Evolutionary conservation across 345 rosid species (phyloP), one percentile per base, ranked within the genome.

Genomic region (Gossypium turneri): DNA sequence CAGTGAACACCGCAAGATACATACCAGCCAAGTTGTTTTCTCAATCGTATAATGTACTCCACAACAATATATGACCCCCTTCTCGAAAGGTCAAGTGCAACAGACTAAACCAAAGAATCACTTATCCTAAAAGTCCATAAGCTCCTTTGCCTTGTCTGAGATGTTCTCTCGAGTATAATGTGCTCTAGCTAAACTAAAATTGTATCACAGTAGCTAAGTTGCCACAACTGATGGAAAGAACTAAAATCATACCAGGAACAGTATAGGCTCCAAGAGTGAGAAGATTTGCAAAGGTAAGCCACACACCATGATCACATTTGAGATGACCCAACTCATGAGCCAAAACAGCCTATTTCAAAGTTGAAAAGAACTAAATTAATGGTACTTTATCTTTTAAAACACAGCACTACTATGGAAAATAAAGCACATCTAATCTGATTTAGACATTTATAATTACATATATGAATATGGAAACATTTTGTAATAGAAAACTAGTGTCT

Each of bases 281-380:
- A 79, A 92, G 85, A 74, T 91, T 94, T 60, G 97, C 98, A 82
- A 94, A 88, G 12, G 98, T 92, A 73, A 94, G 97, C 99, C 99
- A 94, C 12, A 92, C 93, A 66, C 99, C 98, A 43, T 92, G 99
- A 77, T 94, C 96, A 7, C 99, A 94, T 82, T 94, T 92, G 71
- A 94, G 88, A 88, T 92, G 98, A 29, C 99, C 99, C 81, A 94
- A 84, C 78, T 94, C 99, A 70, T 92, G 98, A 20, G 97, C 99
- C 92, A 94, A 84, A 64, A 94, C 98, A 80, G 96, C 98, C 99
- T 92, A 74, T 16, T 72, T 77, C 8, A 8, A 61, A 74, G 38
- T 73, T 19, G 59, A 81, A 75, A 19, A 44, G 57, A 16, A 17
- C n/a, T 56, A 60, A 65, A 70, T 82, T 70, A 76, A 74, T 58